Evolutionary conservation across 2,329 filamentous ascomycete species (phyloP).

Genomic region (Alternaria gaisen): DNA sequence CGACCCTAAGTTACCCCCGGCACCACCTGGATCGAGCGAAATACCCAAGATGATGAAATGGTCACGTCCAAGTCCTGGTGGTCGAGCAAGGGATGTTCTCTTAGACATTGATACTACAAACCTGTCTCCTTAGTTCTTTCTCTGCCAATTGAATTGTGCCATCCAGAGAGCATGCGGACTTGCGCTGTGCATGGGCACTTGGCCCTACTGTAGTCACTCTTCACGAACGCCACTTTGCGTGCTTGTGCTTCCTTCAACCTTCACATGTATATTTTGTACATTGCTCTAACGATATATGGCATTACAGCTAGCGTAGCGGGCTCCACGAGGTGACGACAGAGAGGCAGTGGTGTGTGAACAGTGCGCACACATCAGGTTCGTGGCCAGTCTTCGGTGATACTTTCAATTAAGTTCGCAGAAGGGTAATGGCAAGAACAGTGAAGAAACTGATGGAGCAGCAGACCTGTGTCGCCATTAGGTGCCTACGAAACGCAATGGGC

Average conservation of each 20-base stretch:
- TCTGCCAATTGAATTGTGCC: background rate
- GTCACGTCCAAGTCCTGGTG: constrained; percentile 1
- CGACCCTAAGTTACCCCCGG: background rate
- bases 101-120: background rate
- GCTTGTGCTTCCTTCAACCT: constrained; percentile 4
- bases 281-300: background rate
- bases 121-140: background rate
- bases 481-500: constrained; percentile 1
- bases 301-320: constrained; percentile 7
- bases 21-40: background rate
- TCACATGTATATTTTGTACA: constrained; percentile 10
- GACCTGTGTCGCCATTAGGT: constrained; percentile 4
- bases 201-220: background rate
- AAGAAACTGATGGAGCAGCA: background rate
- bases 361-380: constrained; percentile 10
- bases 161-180: background rate
- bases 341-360: constrained; percentile 1
- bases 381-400: constrained; percentile 14
- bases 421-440: constrained; percentile 4
- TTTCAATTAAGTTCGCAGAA: constrained; percentile 8
- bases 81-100: background rate
- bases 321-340: constrained; percentile 13
- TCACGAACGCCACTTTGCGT: constrained; percentile 3
- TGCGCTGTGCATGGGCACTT: background rate
- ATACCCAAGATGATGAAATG: background rate